Conservation (phyloP, 1,284 basidiomycete species). For the Anthracocystis walkeri region DNA sequence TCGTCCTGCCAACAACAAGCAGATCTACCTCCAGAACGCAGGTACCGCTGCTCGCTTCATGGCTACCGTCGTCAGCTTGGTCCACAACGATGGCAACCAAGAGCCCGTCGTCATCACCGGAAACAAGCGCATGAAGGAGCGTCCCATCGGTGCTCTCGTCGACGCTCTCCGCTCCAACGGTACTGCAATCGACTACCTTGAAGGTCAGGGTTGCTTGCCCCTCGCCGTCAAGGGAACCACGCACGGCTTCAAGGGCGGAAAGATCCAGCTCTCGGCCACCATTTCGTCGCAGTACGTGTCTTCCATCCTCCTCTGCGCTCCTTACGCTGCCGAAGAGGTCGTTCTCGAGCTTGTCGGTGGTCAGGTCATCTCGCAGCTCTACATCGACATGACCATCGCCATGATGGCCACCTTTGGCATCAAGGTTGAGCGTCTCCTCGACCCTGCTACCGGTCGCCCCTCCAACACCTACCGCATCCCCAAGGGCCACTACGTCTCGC, state of each 20-base stretch:
- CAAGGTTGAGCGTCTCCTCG: constrained; percentile 79
- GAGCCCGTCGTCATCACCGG: constrained; percentile 80
- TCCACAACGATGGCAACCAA: constrained; percentile 42
- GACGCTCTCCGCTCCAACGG: constrained; percentile 88
- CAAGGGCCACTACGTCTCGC: constrained; percentile 82
- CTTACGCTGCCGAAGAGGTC: constrained; percentile 85
- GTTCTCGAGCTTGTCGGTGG: constrained; percentile 90
- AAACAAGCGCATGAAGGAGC: constrained; percentile 98
- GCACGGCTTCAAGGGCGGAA: constrained; percentile 81
- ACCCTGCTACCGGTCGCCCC: constrained; percentile 75
- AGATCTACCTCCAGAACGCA: constrained; percentile 95
- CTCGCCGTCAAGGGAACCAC: constrained; percentile 78
- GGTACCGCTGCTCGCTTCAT: constrained; percentile 98
- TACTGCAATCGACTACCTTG: constrained; percentile 81
- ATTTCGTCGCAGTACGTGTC: constrained; percentile 99
- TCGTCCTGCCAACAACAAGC: constrained; percentile 74
- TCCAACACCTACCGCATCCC: constrained; percentile 86
- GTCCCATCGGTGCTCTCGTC: constrained; percentile 92
- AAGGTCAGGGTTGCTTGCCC: constrained; percentile 86
- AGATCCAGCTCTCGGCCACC: constrained; percentile 88
- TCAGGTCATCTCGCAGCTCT: constrained; percentile 96
- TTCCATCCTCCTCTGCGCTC: constrained; percentile 93
- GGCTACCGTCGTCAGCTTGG: constrained; percentile 90
- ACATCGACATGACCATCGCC: constrained; percentile 99
- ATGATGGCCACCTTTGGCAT: constrained; percentile 98